Evolutionary conservation across 2,329 filamentous ascomycete species (phyloP), one percentile per base, ranked within the genome.

Genomic region (Metarhizium brunneum): DNA sequence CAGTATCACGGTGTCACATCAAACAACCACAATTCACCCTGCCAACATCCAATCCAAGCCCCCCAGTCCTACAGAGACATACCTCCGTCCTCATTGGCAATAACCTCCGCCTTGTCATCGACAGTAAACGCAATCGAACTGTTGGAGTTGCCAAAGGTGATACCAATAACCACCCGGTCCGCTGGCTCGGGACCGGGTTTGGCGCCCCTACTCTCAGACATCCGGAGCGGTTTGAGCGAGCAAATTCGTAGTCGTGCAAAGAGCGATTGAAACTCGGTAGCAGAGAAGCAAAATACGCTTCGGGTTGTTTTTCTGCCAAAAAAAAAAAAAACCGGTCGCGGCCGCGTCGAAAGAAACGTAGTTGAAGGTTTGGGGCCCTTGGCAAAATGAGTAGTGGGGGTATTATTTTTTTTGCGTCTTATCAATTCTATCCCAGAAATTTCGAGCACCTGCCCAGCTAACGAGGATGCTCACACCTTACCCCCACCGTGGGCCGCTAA

Each of bases 21-120:
- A 8, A 36, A 36, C 45, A 43, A 36, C 47, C 6, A 10, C 20
- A 4, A 16, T 29, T 14, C 38, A 13, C 38, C 13, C 20, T 14
- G 20, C 48, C 43, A 32, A 25, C 7, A 14, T 8, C 29, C 49
- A 40, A 38, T 6, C 16, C 29, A 30, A 8, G 32, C 40, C 45
- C 20, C 16, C 20, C 7, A 14, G 16, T 2, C 7, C 40, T 30
- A n/a, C 52, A 49, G 25, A n/a, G 45, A 74, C 84, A 68, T 71
- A 91, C 90, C 90, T 80, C 94, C 94, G 69, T 97, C 94, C 78
- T 97, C 94, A 76, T 99, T 97, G 68, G 94, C 94, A 76, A 99
- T 97, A 61, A 99, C 92, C 72, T 96, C 90, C 61, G 91, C 87
- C 79, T 95, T 95, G 74, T 95, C 92, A 68, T 97, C 92, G 59